phyloP scores from a whole-genome alignment of 495 filamentous ascomycete species.

The Penicillium cataractarum region DNA sequence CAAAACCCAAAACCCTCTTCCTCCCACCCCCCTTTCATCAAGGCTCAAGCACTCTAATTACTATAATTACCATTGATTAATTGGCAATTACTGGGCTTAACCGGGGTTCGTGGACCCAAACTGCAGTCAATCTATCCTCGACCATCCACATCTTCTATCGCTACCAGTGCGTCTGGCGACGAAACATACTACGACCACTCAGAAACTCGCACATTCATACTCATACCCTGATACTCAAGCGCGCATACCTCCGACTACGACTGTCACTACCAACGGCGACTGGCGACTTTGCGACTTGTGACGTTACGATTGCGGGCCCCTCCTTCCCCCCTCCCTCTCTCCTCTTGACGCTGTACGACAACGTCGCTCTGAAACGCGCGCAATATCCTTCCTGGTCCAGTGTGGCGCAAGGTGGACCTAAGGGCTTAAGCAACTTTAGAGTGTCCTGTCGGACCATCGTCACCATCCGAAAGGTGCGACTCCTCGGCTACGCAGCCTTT shows the following conservation, averaged over 20 bases:
- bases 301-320: slow-evolving; percentile 18
- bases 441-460: slow-evolving; percentile 20
- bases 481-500: slow-evolving; percentile 7
- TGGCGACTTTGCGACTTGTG: neutral
- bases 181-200: slow-evolving; percentile 11
- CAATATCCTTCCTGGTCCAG: slow-evolving; percentile 24
- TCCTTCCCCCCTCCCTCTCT: neutral
- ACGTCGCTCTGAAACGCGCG: slow-evolving; percentile 27
- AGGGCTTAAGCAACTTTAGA: slow-evolving; percentile 1
- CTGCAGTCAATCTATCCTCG: slow-evolving; percentile 31
- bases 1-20: neutral
- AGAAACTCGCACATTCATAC: neutral
- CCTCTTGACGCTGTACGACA: slow-evolving; percentile 7
- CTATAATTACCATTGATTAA: slow-evolving; percentile 37
- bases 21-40: slow-evolving; percentile 21
- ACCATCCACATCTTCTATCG: slow-evolving; percentile 28
- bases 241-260: neutral
- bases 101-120: slow-evolving; percentile 7
- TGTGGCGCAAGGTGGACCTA: slow-evolving; percentile 30
- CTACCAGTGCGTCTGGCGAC: slow-evolving; percentile 12
- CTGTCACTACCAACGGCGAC: neutral
- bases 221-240: neutral
- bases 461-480: slow-evolving; percentile 15
- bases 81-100: slow-evolving; percentile 18
- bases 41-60: slow-evolving; percentile 32